phyloP scores from a whole-genome alignment of 2,329 filamentous ascomycete species.

The Colletotrichum musae region DNA sequence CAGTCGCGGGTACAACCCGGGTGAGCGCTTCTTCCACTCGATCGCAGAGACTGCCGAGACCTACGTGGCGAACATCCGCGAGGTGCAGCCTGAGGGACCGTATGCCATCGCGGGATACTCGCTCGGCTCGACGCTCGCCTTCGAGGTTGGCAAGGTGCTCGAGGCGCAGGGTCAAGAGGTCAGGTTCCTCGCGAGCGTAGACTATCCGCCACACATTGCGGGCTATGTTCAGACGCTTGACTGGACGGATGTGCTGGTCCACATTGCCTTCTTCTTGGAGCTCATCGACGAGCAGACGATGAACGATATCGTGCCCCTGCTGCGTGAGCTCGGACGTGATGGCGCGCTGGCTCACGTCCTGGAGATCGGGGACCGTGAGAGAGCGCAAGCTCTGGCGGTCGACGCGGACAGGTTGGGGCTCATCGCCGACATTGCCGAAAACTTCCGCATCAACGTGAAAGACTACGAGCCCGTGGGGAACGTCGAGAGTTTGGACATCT shows the following conservation, averaged over 20 bases:
- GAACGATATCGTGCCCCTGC: conserved; percentile 10
- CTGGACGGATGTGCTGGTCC: conserved; percentile 50
- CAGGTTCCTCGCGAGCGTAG: conserved; percentile 56
- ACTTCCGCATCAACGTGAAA: conserved; percentile 35
- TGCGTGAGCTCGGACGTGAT: conserved; percentile 28
- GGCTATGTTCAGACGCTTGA: conserved; percentile 50
- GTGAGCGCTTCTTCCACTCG: conserved; percentile 51
- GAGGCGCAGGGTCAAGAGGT: conserved; percentile 54
- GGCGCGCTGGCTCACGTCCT: conserved; percentile 30
- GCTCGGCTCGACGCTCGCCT: conserved; percentile 60
- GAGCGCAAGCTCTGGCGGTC: conserved; percentile 23
- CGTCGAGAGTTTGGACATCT: conserved; percentile 34
- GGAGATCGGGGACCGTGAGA: conserved; percentile 22
- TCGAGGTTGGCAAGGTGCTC: conserved; percentile 61
- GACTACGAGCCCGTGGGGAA: conserved; percentile 32
- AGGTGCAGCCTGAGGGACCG: conserved; percentile 58
- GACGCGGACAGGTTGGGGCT: conserved; percentile 26
- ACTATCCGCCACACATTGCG: conserved; percentile 61
- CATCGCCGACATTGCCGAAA: conserved; percentile 37
- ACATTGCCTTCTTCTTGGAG: conserved; percentile 52
- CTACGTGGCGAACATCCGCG: conserved; percentile 56
- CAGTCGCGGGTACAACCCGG: conserved; percentile 53
- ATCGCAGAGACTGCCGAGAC: conserved; percentile 54
- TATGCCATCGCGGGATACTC: conserved; percentile 64
- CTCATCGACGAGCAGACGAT: conserved; percentile 50